Percentiles rank a stretch among this genome's conserved stretches.
Evolutionary conservation across 2,329 filamentous ascomycete species (phyloP).

Genomic region (Verticillium dahliae): DNA sequence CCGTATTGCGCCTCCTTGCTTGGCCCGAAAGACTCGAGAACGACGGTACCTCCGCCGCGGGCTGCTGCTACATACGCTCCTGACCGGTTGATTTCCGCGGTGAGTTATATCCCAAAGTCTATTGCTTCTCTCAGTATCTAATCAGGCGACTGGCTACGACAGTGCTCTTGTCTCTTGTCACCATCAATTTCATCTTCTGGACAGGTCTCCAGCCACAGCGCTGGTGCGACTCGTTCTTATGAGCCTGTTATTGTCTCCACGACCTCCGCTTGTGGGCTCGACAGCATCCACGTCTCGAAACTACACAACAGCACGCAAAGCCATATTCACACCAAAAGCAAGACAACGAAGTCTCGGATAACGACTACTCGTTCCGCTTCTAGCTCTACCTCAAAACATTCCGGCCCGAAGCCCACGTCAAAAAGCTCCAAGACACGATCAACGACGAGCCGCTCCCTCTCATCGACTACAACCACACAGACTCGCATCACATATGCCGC

Average conservation of each 20-base stretch:
- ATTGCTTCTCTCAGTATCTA: not conserved
- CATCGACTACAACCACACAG: not conserved
- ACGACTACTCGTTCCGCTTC: too few relatives aligned
- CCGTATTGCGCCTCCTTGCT: slow-evolving; percentile 8
- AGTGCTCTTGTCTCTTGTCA: slow-evolving; percentile 9
- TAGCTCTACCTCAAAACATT: too few relatives aligned
- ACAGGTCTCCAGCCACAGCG: not conserved
- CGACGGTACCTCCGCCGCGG: not conserved
- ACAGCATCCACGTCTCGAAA: not conserved
- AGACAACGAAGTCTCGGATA: not conserved
- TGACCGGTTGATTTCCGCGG: slow-evolving; percentile 3
- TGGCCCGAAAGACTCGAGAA: not conserved
- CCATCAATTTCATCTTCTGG: not conserved
- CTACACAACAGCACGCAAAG: not conserved
- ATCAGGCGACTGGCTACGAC: not conserved
- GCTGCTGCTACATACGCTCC: slow-evolving; percentile 4
- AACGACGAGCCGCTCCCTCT: not conserved
- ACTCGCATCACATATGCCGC: not conserved
- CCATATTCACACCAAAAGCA: not conserved
- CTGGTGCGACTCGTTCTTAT: not conserved
- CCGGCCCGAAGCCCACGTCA: not conserved
- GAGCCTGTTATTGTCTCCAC: not conserved
- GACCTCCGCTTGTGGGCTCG: not conserved
- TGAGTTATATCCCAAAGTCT: not conserved
- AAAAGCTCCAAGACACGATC: not conserved